Evolutionary conservation across 345 rosid genomes (phyloP).

Genomic region (Populus davidiana): DNA sequence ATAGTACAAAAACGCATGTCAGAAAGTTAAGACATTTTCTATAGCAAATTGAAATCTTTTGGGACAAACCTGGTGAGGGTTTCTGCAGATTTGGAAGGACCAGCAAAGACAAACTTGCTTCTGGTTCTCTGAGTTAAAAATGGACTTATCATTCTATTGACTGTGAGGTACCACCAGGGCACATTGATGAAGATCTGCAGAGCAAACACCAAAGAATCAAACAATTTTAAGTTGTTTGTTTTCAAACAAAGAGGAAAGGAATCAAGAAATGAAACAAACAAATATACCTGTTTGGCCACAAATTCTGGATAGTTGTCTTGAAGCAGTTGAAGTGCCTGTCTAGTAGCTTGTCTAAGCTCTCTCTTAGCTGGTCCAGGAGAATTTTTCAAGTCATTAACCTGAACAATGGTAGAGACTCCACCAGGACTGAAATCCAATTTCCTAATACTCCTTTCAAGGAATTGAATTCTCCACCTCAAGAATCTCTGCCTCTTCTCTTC

Average conservation of each 20-base stretch:
- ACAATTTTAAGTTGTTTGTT: not conserved
- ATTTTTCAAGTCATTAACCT: constrained; percentile 31
- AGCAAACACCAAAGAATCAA: not conserved
- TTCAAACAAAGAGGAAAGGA: not conserved
- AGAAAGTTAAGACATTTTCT: not conserved
- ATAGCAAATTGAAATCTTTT: not conserved
- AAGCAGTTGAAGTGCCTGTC: constrained; percentile 22
- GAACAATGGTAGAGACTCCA: constrained; percentile 27
- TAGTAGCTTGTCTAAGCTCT: constrained; percentile 31
- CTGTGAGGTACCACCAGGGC: constrained; percentile 33
- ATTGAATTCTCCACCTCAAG: constrained; percentile 32
- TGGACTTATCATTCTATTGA: constrained; percentile 31
- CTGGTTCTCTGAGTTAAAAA: constrained; percentile 33
- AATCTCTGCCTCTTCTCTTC: constrained; percentile 27
- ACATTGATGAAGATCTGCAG: constrained; percentile 30
- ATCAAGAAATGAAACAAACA: not conserved
- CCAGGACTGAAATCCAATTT: constrained; percentile 25
- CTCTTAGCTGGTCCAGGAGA: constrained; percentile 32
- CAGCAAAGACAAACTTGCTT: constrained; percentile 29
- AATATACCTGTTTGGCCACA: constrained; percentile 29
- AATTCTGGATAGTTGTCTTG: constrained; percentile 40
- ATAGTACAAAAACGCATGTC: not conserved
- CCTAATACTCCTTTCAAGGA: constrained; percentile 26
- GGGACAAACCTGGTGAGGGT: constrained; percentile 22
- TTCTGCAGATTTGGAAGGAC: constrained; percentile 30